Conservation (phyloP, 2,329 filamentous ascomycete genomes). For the Leptodontidium sp. region DNA sequence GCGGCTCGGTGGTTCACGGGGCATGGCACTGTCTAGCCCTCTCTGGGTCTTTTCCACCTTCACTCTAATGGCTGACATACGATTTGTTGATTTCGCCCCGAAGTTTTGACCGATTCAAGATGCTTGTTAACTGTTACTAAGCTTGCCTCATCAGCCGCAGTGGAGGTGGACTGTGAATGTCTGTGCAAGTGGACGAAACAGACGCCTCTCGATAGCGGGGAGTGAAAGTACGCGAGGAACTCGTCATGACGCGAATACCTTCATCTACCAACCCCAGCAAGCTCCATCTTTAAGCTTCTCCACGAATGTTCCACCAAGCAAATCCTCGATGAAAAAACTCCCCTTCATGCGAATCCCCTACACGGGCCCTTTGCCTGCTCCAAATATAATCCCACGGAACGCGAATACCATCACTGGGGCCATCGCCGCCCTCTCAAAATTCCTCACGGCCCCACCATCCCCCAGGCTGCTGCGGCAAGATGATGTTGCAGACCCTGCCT, state of each 20-base stretch:
- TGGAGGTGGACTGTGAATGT: not conserved
- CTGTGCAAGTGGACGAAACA: not conserved
- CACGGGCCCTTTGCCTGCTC: conserved; percentile 80
- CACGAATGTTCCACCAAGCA: conserved; percentile 18
- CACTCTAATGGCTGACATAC: not conserved
- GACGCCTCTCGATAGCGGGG: not conserved
- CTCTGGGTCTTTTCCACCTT: not conserved
- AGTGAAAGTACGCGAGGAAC: not conserved
- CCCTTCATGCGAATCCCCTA: conserved; percentile 86
- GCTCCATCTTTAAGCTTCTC: conserved; percentile 11
- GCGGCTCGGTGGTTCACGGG: conserved; percentile 12
- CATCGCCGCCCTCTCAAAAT: conserved; percentile 77
- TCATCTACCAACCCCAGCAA: conserved; percentile 13
- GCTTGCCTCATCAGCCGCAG: not conserved
- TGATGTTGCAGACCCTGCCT: conserved; percentile 50
- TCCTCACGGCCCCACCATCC: conserved; percentile 71
- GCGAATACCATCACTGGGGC: conserved; percentile 77
- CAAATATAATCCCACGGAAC: conserved; percentile 75
- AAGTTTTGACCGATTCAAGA: not conserved
- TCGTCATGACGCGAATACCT: conserved; percentile 37
- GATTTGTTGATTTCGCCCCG: not conserved
- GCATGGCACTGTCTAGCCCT: not conserved
- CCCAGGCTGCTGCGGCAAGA: conserved; percentile 50
- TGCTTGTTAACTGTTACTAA: not conserved
- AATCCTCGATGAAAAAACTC: conserved; percentile 66